Conservation (phyloP, 202 grass and related monocot species). For the Miscanthus sacchariflorus region DNA sequence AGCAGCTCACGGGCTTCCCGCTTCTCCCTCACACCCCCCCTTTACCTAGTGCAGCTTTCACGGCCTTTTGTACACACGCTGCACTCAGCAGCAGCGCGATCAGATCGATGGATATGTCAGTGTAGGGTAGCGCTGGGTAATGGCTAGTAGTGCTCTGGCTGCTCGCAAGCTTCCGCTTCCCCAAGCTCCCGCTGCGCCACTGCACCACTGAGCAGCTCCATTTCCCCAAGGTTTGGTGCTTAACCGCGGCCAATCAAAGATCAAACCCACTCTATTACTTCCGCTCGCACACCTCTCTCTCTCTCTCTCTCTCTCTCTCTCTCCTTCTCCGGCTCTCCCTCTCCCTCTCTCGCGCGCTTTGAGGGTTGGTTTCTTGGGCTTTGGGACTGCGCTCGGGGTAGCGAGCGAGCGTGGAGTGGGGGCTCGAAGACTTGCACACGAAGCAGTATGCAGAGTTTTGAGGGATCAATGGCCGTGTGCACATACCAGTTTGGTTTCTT, state of each 20-base stretch:
- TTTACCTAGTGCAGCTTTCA: conserved; percentile 22
- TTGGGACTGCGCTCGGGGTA: not conserved
- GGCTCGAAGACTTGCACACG: not conserved
- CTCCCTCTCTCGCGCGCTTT: conserved; percentile 17
- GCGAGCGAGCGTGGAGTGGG: conserved; percentile 1
- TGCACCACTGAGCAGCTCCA: conserved; percentile 46
- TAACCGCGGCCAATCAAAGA: conserved; percentile 49
- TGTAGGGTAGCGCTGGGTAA: conserved; percentile 32
- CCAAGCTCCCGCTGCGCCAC: conserved; percentile 43
- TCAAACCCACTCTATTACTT: not conserved
- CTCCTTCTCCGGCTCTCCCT: conserved; percentile 12
- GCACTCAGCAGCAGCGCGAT: not conserved
- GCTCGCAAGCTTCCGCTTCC: conserved; percentile 50
- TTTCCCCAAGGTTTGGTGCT: conserved; percentile 56
- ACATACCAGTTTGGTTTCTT: conserved; percentile 33
- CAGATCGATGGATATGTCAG: conserved; percentile 23
- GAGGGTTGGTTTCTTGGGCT: conserved; percentile 47
- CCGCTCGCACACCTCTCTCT: too few relatives aligned
- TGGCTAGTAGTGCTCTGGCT: conserved; percentile 33
- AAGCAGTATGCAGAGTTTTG: conserved; percentile 9
- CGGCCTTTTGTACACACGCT: conserved; percentile 52
- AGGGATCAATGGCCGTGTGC: conserved; percentile 7
- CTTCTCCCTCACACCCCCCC: not conserved
- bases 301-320: not conserved
- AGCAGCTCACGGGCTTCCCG: conserved; percentile 57